Evolutionary conservation across 2,329 filamentous ascomycete species (phyloP).

Genomic region (Aurifilum marmelostoma): DNA sequence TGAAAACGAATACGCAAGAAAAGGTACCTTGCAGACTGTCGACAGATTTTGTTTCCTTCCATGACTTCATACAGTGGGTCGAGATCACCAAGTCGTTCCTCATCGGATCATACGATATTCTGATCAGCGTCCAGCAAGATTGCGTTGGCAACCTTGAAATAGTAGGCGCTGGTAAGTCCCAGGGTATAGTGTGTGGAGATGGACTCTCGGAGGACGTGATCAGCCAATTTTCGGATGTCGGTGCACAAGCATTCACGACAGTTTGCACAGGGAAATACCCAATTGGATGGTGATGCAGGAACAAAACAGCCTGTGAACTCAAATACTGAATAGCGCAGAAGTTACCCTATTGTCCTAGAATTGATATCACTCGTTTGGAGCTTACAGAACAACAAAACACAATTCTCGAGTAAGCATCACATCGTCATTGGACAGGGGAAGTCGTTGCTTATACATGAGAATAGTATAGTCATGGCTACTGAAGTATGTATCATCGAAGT

Average conservation of each 20-base stretch:
- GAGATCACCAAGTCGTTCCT: not conserved
- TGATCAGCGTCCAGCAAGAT: not conserved
- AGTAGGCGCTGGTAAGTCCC: not conserved
- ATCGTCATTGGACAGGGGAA: not conserved
- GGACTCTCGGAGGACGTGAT: not conserved
- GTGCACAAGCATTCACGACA: not conserved
- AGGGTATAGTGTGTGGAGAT: not conserved
- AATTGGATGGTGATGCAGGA: not conserved
- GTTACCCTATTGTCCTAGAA: too few relatives aligned
- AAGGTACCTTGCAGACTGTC: not conserved
- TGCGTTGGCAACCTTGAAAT: not conserved
- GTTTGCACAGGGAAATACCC: not conserved
- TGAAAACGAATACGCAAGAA: too few relatives aligned
- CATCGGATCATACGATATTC: not conserved
- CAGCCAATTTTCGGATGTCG: too few relatives aligned
- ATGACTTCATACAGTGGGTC: constrained; percentile 3
- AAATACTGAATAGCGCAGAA: too few relatives aligned
- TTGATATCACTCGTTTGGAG: too few relatives aligned
- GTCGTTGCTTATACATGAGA: not conserved
- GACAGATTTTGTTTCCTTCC: not conserved
- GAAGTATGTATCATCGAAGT: not conserved
- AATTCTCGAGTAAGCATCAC: too few relatives aligned
- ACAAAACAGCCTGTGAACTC: constrained; percentile 34
- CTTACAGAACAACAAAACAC: too few relatives aligned
- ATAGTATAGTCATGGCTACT: not conserved